phyloP scores from a whole-genome alignment of 2,329 filamentous ascomycete species.

The Dryadomyces quercivorus region DNA sequence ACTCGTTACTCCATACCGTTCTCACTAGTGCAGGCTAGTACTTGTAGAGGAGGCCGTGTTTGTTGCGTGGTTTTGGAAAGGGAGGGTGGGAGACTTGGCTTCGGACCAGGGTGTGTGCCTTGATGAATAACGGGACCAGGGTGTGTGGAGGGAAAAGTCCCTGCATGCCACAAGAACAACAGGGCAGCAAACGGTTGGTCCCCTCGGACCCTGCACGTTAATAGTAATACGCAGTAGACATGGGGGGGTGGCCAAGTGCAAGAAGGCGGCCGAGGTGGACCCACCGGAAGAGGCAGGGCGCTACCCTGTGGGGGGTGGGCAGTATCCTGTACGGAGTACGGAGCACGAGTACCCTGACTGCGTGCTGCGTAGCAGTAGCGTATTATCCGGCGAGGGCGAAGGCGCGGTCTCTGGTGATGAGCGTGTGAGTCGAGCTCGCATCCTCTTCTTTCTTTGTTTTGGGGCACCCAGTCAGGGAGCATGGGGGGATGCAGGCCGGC shows the following conservation, averaged over 20 bases:
- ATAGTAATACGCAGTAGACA: no score
- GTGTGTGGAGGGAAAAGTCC: neutral
- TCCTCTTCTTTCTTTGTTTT: neutral
- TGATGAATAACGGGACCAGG: conserved; percentile 5
- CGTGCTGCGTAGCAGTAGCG: no score
- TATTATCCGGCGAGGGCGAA: conserved; percentile 2
- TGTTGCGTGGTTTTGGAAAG: conserved; percentile 9
- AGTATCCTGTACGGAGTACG: conserved; percentile 3
- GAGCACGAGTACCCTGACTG: no score
- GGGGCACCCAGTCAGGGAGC: neutral
- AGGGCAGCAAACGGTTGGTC: neutral
- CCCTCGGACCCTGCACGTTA: neutral
- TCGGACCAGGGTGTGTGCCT: conserved; percentile 7
- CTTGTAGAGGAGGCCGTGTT: neutral
- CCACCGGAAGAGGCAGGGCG: neutral
- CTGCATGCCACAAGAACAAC: conserved; percentile 3
- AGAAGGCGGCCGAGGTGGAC: neutral
- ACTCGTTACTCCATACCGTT: neutral
- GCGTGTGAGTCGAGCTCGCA: no score
- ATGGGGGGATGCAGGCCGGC: neutral
- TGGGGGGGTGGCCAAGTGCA: neutral
- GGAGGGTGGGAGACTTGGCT: neutral
- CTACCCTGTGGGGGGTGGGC: neutral
- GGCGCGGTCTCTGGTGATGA: neutral
- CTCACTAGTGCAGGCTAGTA: conserved; percentile 3